These are phyloP conservation scores for Phyllachora maydis DNA, from an alignment of 2,329 filamentous ascomycete species.

Conservation along the genomic window DNA sequence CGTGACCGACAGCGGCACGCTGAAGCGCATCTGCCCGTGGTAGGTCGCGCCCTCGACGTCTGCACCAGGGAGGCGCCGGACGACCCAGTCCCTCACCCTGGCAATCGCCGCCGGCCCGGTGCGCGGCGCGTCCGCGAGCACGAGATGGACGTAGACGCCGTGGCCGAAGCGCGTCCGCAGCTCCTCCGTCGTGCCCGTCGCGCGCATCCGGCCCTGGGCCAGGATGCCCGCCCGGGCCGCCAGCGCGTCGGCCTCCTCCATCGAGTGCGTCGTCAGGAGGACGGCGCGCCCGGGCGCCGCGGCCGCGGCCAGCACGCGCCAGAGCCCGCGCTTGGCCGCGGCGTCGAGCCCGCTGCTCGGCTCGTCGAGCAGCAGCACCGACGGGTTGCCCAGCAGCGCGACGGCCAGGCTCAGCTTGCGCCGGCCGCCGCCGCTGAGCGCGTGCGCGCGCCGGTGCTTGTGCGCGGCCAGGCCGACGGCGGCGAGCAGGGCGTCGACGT, in stretches of 20 bases:
- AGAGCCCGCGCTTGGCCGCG: conserved; percentile 81
- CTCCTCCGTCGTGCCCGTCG: conserved; percentile 54
- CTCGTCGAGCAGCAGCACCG: conserved; percentile 74
- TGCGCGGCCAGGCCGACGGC: conserved; percentile 63
- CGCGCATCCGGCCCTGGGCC: conserved; percentile 68
- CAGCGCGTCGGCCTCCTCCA: conserved; percentile 88
- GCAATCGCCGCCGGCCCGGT: conserved; percentile 50
- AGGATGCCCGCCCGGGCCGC: conserved; percentile 73
- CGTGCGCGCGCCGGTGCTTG: conserved; percentile 51
- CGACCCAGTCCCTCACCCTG: conserved; percentile 45
- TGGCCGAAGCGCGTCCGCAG: conserved; percentile 60
- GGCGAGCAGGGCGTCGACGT: conserved; percentile 56
- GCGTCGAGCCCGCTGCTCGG: conserved; percentile 80
- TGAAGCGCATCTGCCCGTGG: conserved; percentile 78
- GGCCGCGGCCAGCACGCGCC: conserved; percentile 59
- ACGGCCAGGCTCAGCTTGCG: conserved; percentile 81
- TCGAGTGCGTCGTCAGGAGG: conserved; percentile 77
- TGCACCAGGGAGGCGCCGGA: conserved; percentile 36
- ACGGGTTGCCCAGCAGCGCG: conserved; percentile 79
- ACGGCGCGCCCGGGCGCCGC: conserved; percentile 63
- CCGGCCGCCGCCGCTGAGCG: conserved; percentile 79
- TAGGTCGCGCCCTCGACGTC: conserved; percentile 53
- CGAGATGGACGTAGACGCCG: conserved; percentile 61
- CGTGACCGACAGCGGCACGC: conserved; percentile 18
- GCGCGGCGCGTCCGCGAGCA: conserved; percentile 53